Evolutionary conservation across 345 rosid species (phyloP).

Genomic region (Carallia brachiata): DNA sequence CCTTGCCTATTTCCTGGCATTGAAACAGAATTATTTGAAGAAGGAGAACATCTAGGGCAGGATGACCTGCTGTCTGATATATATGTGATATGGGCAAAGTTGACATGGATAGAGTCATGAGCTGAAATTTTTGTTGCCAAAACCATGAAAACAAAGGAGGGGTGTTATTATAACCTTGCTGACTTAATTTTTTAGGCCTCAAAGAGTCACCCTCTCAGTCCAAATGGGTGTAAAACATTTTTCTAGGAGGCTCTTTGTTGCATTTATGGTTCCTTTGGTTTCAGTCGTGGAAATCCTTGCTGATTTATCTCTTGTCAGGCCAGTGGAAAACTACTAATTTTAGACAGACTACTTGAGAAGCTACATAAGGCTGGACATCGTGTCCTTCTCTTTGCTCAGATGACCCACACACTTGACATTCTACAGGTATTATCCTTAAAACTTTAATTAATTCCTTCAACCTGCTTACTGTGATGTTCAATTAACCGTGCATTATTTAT

Average conservation of each 20-base stretch:
- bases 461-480: not conserved
- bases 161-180: not conserved
- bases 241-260: conserved; percentile 29
- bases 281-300: not conserved
- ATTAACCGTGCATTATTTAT: not conserved
- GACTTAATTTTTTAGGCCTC: not conserved
- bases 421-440: conserved; percentile 51
- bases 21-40: conserved; percentile 88
- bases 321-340: conserved; percentile 76
- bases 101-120: not conserved
- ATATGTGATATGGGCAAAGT: not conserved
- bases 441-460: conserved; percentile 6
- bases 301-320: conserved; percentile 45
- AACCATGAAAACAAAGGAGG: not conserved
- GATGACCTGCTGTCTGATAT: conserved; percentile 31
- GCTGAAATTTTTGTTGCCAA: not conserved
- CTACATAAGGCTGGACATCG: conserved; percentile 66
- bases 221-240: not conserved
- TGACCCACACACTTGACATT: conserved; percentile 90
- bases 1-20: conserved; percentile 92
- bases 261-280: conserved; percentile 2
- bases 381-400: conserved; percentile 88
- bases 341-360: conserved; percentile 67
- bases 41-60: conserved; percentile 91
- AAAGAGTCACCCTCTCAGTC: not conserved